These are phyloP conservation scores for Xylariaceae sp. DNA, from an alignment of 2,329 filamentous ascomycete species.

Conservation along the genomic window DNA sequence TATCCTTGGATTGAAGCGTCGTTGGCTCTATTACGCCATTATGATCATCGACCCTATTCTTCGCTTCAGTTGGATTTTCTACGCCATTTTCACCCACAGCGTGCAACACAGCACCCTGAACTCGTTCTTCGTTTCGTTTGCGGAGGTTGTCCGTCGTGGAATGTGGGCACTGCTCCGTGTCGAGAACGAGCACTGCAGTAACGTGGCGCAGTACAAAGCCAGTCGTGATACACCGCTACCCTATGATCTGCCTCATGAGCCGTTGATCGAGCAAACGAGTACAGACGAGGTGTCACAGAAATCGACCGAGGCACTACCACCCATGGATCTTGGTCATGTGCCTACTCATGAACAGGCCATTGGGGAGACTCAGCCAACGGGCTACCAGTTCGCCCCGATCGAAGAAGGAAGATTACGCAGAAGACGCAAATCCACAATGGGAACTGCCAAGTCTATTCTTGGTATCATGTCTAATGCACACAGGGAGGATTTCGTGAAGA, in stretches of 20 bases:
- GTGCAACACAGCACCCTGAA: constrained; percentile 77
- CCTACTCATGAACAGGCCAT: constrained; percentile 18
- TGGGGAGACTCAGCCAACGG: constrained; percentile 8
- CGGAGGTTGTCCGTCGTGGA: constrained; percentile 77
- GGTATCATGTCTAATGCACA: constrained; percentile 79
- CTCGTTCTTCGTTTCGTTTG: constrained; percentile 71
- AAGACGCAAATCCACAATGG: constrained; percentile 22
- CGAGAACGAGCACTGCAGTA: constrained; percentile 95
- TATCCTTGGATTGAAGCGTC: constrained; percentile 69
- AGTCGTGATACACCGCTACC: constrained; percentile 82
- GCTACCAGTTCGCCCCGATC: constrained; percentile 20
- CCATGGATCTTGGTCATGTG: constrained; percentile 18
- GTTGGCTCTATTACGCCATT: constrained; percentile 80
- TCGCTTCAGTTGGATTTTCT: constrained; percentile 92
- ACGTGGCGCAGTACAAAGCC: constrained; percentile 85
- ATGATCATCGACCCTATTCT: constrained; percentile 80
- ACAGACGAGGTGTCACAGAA: constrained; percentile 29
- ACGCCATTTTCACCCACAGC: constrained; percentile 75
- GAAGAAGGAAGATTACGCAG: constrained; percentile 22
- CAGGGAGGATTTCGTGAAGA: constrained; percentile 86
- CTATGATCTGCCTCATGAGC: constrained; percentile 54
- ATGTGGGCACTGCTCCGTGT: constrained; percentile 92
- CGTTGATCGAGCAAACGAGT: constrained; percentile 41
- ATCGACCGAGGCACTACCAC: constrained; percentile 2
- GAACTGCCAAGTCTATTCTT: constrained; percentile 39